These are phyloP conservation scores for Porodaedalea pini DNA, from an alignment of 1,284 basidiomycete species.

Conservation along the genomic window DNA sequence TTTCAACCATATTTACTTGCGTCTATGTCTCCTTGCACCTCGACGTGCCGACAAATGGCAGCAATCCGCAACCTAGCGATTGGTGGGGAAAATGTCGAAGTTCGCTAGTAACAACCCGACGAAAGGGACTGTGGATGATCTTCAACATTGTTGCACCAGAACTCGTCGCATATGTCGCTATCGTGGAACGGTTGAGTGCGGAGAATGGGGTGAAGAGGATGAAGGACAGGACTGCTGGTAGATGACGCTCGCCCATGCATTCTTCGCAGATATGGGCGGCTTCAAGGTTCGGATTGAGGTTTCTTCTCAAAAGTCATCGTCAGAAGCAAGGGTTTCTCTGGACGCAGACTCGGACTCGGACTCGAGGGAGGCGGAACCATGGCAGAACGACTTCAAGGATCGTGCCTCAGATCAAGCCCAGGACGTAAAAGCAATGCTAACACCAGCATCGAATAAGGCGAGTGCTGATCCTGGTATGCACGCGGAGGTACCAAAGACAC, in stretches of 20 bases:
- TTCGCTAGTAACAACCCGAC: not conserved
- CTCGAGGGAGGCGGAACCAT: no score
- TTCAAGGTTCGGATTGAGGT: constrained; percentile 1
- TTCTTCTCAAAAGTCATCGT: not conserved
- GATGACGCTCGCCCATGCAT: constrained; percentile 6
- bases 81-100: not conserved
- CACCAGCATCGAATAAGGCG: no score
- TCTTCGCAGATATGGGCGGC: constrained; percentile 14
- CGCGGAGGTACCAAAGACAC: no score
- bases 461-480: no score
- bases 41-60: not conserved
- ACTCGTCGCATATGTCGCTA: not conserved
- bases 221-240: not conserved
- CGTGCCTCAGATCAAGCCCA: no score
- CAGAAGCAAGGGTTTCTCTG: not conserved
- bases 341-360: no score
- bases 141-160: constrained; percentile 12
- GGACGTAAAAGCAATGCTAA: no score
- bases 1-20: not conserved
- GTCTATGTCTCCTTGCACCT: not conserved
- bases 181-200: constrained; percentile 1
- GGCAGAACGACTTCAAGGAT: no score
- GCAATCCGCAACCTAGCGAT: not conserved
- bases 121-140: not conserved
- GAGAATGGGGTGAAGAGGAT: not conserved